A percentile compares a stretch with the other conserved stretches of the same genome.
Conservation (phyloP, 495 filamentous ascomycete species). For the Aspergillus cavernicola region DNA sequence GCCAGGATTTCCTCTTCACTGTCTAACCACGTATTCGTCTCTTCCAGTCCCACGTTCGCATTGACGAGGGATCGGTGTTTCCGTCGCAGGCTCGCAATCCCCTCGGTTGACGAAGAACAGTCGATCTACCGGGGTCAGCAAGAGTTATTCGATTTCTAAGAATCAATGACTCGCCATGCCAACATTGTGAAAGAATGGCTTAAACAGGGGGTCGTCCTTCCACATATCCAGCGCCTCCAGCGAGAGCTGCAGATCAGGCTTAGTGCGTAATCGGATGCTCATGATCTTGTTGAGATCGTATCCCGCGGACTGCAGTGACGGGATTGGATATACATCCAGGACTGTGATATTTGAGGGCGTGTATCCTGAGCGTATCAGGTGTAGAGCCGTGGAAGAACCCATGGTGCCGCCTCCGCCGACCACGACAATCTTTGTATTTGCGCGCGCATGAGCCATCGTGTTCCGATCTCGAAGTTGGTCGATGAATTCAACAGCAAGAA, state of each 20-base stretch:
- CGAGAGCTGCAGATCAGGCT: background rate
- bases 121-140: background rate
- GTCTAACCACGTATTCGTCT: background rate
- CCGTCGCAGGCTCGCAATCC: background rate
- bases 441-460: background rate
- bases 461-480: too few species aligned
- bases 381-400: constrained; percentile 3
- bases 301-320: background rate
- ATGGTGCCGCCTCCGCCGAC: constrained; percentile 4
- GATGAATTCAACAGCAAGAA: too few species aligned
- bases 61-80: background rate
- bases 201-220: constrained; percentile 3
- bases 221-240: constrained; percentile 4
- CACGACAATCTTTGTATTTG: background rate
- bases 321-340: constrained; percentile 2
- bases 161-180: background rate
- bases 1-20: background rate
- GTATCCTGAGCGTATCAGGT: constrained; percentile 1
- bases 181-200: constrained; percentile 2
- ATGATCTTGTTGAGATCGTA: constrained; percentile 7
- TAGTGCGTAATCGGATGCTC: constrained; percentile 3
- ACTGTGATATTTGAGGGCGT: constrained; percentile 4
- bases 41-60: background rate
- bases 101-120: background rate
- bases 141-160: too few species aligned